A percentile compares a stretch with the other conserved stretches of the same genome.
phyloP scores from a whole-genome alignment of 169 alveolate genomes.

The Eimeria sp. region DNA sequence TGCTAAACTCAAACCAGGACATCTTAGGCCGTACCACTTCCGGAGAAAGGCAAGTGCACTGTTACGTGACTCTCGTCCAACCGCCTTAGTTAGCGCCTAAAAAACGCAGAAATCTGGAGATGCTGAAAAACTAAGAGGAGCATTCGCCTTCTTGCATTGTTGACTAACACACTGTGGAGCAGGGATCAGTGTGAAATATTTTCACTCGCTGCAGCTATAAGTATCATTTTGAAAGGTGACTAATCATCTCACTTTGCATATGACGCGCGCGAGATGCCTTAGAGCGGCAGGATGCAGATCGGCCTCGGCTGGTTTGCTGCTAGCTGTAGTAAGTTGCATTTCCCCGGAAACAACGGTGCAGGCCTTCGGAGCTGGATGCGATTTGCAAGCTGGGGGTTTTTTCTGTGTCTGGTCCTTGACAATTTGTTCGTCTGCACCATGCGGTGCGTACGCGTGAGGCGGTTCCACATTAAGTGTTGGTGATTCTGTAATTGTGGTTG shows the following conservation, averaged over 20 bases:
- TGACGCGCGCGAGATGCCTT: conserved; percentile 44
- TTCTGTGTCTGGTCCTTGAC: not conserved
- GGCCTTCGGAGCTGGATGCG: not conserved
- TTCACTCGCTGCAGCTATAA: not conserved
- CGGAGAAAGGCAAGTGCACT: not conserved
- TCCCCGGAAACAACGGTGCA: not conserved
- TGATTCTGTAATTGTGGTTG: not conserved
- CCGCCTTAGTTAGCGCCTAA: conserved; percentile 10
- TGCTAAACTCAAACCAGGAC: too few relatives aligned
- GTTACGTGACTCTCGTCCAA: not conserved
- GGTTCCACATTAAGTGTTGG: not conserved
- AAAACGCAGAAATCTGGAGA: not conserved
- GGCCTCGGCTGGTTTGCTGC: not conserved
- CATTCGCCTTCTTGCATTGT: not conserved
- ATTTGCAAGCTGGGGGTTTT: not conserved
- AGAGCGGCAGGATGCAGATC: conserved; percentile 20
- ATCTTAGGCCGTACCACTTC: not conserved
- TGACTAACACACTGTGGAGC: not conserved
- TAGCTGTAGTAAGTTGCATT: not conserved
- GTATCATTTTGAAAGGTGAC: not conserved
- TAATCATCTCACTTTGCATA: conserved; percentile 16
- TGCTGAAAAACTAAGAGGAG: not conserved
- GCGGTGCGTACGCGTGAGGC: not conserved
- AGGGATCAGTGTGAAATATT: not conserved
- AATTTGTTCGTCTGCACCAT: not conserved